Percentiles rank a stretch among this genome's conserved stretches.
phyloP scores from a whole-genome alignment of 164 flowering plant species.

The Stephania cephalantha region DNA sequence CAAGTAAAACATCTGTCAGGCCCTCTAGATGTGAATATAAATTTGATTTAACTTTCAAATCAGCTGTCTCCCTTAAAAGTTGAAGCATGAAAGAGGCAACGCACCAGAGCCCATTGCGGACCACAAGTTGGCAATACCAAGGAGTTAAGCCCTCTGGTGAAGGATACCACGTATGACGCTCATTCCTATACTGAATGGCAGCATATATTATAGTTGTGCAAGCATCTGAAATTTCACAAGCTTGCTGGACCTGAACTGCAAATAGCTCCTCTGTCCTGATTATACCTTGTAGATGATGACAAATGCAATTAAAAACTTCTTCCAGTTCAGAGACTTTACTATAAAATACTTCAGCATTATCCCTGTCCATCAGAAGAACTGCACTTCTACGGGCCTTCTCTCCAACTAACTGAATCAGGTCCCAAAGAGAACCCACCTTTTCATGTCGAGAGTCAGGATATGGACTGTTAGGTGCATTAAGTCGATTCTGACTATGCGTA shows the following conservation, averaged over 20 bases:
- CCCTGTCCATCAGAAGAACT: slow-evolving; percentile 96
- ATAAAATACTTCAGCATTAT: slow-evolving; percentile 93
- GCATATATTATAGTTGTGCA: slow-evolving; percentile 53
- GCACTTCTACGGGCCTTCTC: slow-evolving; percentile 74
- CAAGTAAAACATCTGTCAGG: slow-evolving; percentile 62
- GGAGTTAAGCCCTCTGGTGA: slow-evolving; percentile 73
- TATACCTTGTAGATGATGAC: slow-evolving; percentile 48
- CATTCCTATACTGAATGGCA: slow-evolving; percentile 58
- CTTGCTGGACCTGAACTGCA: slow-evolving; percentile 49
- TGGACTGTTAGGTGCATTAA: slow-evolving; percentile 26
- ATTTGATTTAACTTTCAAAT: slow-evolving; percentile 41
- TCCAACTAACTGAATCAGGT: slow-evolving; percentile 83
- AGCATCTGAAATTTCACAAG: slow-evolving; percentile 76
- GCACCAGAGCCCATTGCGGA: slow-evolving; percentile 78
- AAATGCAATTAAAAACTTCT: slow-evolving; percentile 66
- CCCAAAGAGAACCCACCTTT: slow-evolving; percentile 81
- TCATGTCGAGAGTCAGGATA: slow-evolving; percentile 35
- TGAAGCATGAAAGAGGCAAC: slow-evolving; percentile 68
- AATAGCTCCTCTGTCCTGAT: slow-evolving; percentile 43
- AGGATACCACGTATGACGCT: slow-evolving; percentile 85
- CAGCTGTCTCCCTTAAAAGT: slow-evolving; percentile 49
- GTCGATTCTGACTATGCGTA: slow-evolving; percentile 44
- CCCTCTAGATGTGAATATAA: slow-evolving; percentile 52
- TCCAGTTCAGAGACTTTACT: slow-evolving; percentile 89
- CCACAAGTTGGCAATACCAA: slow-evolving; percentile 74